These are phyloP conservation scores for Antrodiella citrinella DNA, from an alignment of 768 basidiomycete genomes.

Conservation along the genomic window DNA sequence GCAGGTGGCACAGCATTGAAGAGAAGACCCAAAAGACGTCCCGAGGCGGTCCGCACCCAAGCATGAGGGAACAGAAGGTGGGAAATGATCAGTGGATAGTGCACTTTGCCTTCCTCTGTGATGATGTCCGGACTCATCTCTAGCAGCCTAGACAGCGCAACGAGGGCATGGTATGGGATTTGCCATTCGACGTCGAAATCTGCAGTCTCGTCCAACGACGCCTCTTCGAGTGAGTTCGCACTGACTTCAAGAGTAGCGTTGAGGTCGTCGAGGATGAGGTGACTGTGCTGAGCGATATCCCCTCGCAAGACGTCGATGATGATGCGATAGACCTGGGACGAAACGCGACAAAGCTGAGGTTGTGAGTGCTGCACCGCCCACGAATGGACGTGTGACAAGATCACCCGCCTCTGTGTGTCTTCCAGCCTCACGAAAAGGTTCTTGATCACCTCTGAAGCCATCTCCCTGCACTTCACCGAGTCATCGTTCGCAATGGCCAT, in stretches of 20 bases:
- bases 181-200: constrained; percentile 62
- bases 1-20: constrained; percentile 47
- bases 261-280: constrained; percentile 49
- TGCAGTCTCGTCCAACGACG: constrained; percentile 26
- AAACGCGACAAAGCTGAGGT: constrained; percentile 57
- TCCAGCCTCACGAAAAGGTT: constrained; percentile 64
- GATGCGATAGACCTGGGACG: constrained; percentile 78
- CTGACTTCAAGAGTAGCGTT: constrained; percentile 39
- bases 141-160: constrained; percentile 54
- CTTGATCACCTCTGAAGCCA: constrained; percentile 81
- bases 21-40: constrained; percentile 64
- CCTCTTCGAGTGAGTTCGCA: constrained; percentile 29
- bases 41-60: constrained; percentile 84
- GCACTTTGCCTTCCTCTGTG: constrained; percentile 37
- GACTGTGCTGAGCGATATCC: constrained; percentile 36
- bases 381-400: constrained; percentile 65
- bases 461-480: constrained; percentile 80
- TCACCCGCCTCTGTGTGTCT: constrained; percentile 41
- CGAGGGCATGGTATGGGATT: constrained; percentile 72
- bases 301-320: constrained; percentile 59
- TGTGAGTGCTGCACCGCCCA: constrained; percentile 69
- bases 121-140: constrained; percentile 45
- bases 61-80: constrained; percentile 87
- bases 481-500: constrained; percentile 94
- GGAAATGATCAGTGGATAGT: constrained; percentile 54